These are phyloP conservation scores for Ganoderma lingzhi DNA, from an alignment of 1,284 basidiomycete genomes.

Conservation along the genomic window DNA sequence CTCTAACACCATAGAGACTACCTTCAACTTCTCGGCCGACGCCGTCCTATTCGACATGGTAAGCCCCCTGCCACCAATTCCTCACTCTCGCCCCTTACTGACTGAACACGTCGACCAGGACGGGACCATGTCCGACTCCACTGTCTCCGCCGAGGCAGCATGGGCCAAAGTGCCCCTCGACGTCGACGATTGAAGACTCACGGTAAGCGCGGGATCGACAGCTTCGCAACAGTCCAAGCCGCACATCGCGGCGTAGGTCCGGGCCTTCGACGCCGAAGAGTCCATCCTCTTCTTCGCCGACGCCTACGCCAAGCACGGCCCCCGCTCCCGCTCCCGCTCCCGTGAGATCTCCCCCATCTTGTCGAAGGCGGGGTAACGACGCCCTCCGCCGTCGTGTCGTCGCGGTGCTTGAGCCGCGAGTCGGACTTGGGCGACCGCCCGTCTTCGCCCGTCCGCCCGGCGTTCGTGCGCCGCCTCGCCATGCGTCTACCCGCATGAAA, in stretches of 20 bases:
- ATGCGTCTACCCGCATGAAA: background rate
- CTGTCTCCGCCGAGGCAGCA: conserved; percentile 80
- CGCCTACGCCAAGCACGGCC: conserved; percentile 58
- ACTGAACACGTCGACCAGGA: conserved; percentile 58
- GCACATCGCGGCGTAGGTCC: conserved; percentile 59
- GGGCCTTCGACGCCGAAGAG: conserved; percentile 62
- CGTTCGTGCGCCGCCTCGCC: conserved; percentile 49
- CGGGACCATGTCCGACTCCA: conserved; percentile 79
- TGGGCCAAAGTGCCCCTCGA: conserved; percentile 80
- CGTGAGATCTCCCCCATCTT: conserved; percentile 38
- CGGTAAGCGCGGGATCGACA: conserved; percentile 47
- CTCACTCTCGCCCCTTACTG: conserved; percentile 36
- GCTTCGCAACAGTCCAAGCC: conserved; percentile 38
- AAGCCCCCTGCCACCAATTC: conserved; percentile 42
- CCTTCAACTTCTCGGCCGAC: conserved; percentile 55
- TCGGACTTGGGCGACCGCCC: background rate
- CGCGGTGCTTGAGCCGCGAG: background rate
- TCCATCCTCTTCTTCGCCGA: conserved; percentile 79
- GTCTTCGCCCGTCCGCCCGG: conserved; percentile 49
- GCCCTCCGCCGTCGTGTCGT: conserved; percentile 11
- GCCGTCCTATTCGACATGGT: conserved; percentile 83
- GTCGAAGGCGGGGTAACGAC: conserved; percentile 30
- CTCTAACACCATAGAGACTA: conserved; percentile 33
- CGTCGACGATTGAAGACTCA: conserved; percentile 71
- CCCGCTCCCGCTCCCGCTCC: conserved; percentile 38